Percentiles rank a stretch among this genome's conserved stretches.
Evolutionary conservation across 108 stramenopile genomes (phyloP).

Genomic region (Fistulifera solaris): DNA sequence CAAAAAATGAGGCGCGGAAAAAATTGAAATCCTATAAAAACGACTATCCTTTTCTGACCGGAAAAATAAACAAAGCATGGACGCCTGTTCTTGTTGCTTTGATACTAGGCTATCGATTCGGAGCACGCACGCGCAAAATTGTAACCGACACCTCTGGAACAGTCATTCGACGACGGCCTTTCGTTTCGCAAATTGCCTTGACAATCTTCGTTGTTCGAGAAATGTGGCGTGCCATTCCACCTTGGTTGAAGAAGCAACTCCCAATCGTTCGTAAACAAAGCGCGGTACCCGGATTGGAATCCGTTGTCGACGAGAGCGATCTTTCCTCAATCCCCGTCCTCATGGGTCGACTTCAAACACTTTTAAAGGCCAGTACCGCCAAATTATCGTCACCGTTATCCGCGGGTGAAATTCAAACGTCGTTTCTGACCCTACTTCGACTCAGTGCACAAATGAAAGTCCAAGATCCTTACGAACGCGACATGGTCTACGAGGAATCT

Average conservation of each 20-base stretch:
- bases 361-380: conserved; percentile 11
- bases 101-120: too few species aligned
- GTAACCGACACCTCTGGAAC: too few species aligned
- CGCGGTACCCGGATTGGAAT: conserved; percentile 13
- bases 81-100: too few species aligned
- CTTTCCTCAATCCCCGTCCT: neutral
- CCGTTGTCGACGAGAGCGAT: conserved; percentile 15
- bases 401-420: conserved; percentile 8
- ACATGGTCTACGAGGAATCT: conserved; percentile 15
- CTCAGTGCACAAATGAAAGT: conserved; percentile 23
- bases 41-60: too few species aligned
- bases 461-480: conserved; percentile 4
- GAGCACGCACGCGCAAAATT: too few species aligned
- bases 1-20: too few species aligned
- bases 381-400: neutral
- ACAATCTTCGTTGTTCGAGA: conserved; percentile 18
- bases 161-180: neutral
- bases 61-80: too few species aligned
- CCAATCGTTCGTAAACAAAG: neutral
- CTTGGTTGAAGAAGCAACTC: conserved; percentile 23
- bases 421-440: conserved; percentile 19
- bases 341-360: conserved; percentile 2
- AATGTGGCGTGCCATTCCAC: conserved; percentile 28
- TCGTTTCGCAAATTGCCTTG: neutral
- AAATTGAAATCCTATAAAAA: too few species aligned